Base-by-base conservation (phyloP, 495 filamentous ascomycete species). In the Hypoxylon fuscum region DNA sequence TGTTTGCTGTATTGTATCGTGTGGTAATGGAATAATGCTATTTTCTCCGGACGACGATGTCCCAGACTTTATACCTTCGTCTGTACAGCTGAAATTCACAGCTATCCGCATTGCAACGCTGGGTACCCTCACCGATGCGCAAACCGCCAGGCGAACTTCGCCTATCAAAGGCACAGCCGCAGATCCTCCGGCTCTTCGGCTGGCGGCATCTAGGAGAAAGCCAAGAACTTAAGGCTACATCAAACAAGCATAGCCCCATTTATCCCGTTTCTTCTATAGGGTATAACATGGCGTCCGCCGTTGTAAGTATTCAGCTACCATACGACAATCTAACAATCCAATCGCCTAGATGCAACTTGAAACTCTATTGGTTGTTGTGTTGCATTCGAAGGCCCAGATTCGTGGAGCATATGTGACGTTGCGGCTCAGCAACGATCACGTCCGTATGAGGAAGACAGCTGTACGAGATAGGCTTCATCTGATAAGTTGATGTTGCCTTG, bases 161-260 rank as follows among this genome's bases (percentile, higher is more conserved):
- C 31, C 35, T n/a, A 52, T 46, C 22, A 27, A 49, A n/a, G n/a
- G n/a, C 20, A 32, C 38, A 48, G 15, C 52, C 35, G 34, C 10
- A 31, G 43, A 64, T 64, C 54, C 35, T 43, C 42, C 48, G 49
- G 48, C 23, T 64, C 20, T 12, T 49, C 48, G 61, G 60, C 53
- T 41, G 18, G 22, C 17, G 11, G 10, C 21, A 18, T 6, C 50
- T n/a, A 34, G 17, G 34, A 20, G 45, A 20, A 11, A 46, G 62
- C 62, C 62, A 59, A 64, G 61, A 38, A 32, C 17, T 34, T 11
- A 29, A 40, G 42, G 35, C 50, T 55, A 42, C 50, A 25, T 55
- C 20, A 21, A 52, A 41, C 50, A 5, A 25, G 20, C 58, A 43
- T 43, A 42, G 35, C 50, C 50, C 35, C 50, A 37, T 14, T 35